Base-by-base conservation (phyloP, 202 grass and related monocot species). In the Zizania palustris region DNA sequence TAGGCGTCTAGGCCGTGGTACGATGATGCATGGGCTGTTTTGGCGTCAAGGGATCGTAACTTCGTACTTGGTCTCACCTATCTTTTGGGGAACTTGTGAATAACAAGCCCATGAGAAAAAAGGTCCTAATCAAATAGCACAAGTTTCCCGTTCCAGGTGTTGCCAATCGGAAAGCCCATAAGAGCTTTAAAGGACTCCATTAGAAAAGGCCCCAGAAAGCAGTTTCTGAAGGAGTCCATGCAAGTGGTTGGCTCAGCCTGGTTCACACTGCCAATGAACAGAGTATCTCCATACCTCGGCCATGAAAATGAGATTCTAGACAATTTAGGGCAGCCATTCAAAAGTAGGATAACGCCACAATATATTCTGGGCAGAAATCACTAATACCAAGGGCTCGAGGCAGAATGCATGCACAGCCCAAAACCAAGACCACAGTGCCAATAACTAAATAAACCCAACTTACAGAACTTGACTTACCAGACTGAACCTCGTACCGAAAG, bases 341-440 rank as follows among this genome's bases (percentile, higher is more conserved):
- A n/a, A n/a, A n/a, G n/a, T n/a, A n/a, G n/a, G n/a, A n/a, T n/a
- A n/a, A n/a, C n/a, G n/a, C n/a, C 66, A 83, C 11, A 68, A 18
- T 36, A 57, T 68, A 75, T 54, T 68, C 53, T 66, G 59, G 50
- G 43, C 58, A 58, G 41, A 84, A 74, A 85, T 70, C 56, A 79
- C 74, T 64, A 59, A n/a, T n/a, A n/a, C n/a, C n/a, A n/a, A n/a
- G n/a, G n/a, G n/a, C n/a, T n/a, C n/a, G n/a, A n/a, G n/a, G n/a
- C n/a, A n/a, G n/a, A n/a, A n/a, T n/a, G n/a, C n/a, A 72, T 77
- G 73, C 38, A 71, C 55, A 85, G 66, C 58, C n/a, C n/a, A n/a
- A 80, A 75, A 63, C 66, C 54, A 93, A 74, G 39, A 85, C 79
- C 54, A 76, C 72, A 70, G 45, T 72, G 51, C 85, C 60, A 22